Percentiles rank a stretch among this genome's conserved stretches.
These are phyloP conservation scores for Trichoderma sp. DNA, from an alignment of 2,329 filamentous ascomycete genomes.

Conservation along the genomic window DNA sequence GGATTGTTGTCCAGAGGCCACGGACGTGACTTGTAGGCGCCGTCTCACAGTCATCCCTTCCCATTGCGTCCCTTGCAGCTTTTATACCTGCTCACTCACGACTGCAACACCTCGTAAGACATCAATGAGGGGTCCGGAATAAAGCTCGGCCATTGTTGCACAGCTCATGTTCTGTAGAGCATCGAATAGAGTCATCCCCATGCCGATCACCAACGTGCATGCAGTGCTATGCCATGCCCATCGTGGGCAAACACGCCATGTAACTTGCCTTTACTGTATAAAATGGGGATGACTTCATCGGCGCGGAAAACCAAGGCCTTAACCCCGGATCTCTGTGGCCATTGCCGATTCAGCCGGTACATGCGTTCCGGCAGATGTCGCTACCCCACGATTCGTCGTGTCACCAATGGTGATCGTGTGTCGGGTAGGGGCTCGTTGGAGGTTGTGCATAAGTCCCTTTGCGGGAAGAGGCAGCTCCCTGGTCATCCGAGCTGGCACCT, in stretches of 20 bases:
- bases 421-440: neutral
- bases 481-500: too few relatives aligned
- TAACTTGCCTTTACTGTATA: too few relatives aligned
- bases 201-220: conserved; percentile 5
- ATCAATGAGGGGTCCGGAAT: conserved; percentile 25
- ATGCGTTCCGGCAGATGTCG: neutral
- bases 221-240: neutral
- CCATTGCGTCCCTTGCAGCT: conserved; percentile 1
- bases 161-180: conserved; percentile 11
- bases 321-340: neutral
- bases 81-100: conserved; percentile 10
- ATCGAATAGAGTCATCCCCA: conserved; percentile 13
- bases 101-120: conserved; percentile 6
- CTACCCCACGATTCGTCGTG: conserved; percentile 7
- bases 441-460: conserved; percentile 4
- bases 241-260: neutral
- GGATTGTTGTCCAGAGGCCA: neutral
- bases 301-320: neutral
- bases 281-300: conserved; percentile 19
- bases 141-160: conserved; percentile 24
- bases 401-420: conserved; percentile 15
- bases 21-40: neutral
- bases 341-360: conserved; percentile 18
- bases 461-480: neutral
- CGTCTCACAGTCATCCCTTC: neutral